phyloP scores from a whole-genome alignment of 805 yeast genomes.

The Ogataea pilisensis region DNA sequence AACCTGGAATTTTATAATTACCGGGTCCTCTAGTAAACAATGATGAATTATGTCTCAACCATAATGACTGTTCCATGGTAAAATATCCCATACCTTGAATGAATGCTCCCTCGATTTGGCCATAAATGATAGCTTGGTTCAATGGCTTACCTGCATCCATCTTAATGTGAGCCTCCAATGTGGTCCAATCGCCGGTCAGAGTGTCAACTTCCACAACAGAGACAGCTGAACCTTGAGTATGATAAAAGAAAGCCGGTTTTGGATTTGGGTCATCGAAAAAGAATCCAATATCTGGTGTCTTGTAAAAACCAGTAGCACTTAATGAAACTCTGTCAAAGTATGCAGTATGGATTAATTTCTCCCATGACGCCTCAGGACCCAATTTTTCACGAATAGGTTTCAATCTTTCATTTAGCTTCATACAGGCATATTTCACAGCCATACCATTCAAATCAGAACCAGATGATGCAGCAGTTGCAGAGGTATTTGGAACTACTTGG shows the following conservation, averaged over 20 bases:
- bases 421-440: constrained; percentile 47
- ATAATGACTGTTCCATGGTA: constrained; percentile 44
- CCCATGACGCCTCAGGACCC: constrained; percentile 36
- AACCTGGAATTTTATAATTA: constrained; percentile 46
- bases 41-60: constrained; percentile 39
- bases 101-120: constrained; percentile 49
- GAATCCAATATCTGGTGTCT: constrained; percentile 46
- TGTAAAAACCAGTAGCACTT: constrained; percentile 46
- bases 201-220: constrained; percentile 42
- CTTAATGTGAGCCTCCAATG: constrained; percentile 38
- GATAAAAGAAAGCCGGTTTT: constrained; percentile 43
- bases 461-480: constrained; percentile 48
- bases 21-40: constrained; percentile 47
- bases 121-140: constrained; percentile 46
- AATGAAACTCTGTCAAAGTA: constrained; percentile 42
- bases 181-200: constrained; percentile 45
- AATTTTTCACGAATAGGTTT: constrained; percentile 34
- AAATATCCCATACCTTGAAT: constrained; percentile 47
- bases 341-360: constrained; percentile 37
- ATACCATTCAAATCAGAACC: constrained; percentile 46
- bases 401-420: constrained; percentile 38
- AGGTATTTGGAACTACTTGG: constrained; percentile 43
- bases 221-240: constrained; percentile 43
- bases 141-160: constrained; percentile 48
- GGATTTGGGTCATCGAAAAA: constrained; percentile 39